A percentile compares a stretch with the other conserved stretches of the same genome.
phyloP scores from a whole-genome alignment of 2,329 filamentous ascomycete genomes.

The Epicoccum sorghinum region DNA sequence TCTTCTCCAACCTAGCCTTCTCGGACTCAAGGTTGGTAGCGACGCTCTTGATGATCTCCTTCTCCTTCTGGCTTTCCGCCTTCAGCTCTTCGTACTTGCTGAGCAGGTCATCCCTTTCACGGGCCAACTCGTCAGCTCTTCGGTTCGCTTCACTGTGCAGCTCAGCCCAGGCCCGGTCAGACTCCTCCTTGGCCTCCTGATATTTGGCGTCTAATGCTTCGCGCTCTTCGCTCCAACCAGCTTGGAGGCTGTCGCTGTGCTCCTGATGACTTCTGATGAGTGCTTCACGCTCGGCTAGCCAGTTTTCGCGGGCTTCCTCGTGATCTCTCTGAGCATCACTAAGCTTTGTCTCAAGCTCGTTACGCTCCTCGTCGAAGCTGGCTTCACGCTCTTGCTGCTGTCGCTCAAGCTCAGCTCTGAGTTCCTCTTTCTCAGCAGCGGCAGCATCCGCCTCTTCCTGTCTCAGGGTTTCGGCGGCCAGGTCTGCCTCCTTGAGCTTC shows the following conservation, averaged over 20 bases:
- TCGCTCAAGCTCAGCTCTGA: constrained; percentile 40
- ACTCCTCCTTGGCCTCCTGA: constrained; percentile 50
- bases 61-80: constrained; percentile 45
- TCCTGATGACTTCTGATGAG: constrained; percentile 52
- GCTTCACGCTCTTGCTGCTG: constrained; percentile 50
- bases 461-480: constrained; percentile 55
- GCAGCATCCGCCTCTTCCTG: constrained; percentile 51
- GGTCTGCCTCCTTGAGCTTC: constrained; percentile 54
- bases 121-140: constrained; percentile 39
- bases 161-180: constrained; percentile 54
- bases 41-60: constrained; percentile 46
- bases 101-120: constrained; percentile 46
- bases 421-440: constrained; percentile 42
- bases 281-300: constrained; percentile 51
- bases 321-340: constrained; percentile 50
- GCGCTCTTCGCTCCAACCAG: constrained; percentile 59
- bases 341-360: constrained; percentile 52
- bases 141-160: constrained; percentile 44
- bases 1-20: constrained; percentile 50
- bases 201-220: constrained; percentile 48
- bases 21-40: constrained; percentile 50
- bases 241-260: constrained; percentile 58
- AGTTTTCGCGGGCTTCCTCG: constrained; percentile 54
- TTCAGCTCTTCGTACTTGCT: constrained; percentile 40
- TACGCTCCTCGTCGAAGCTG: constrained; percentile 50